These are phyloP conservation scores for Fusarium mangiferae DNA, from an alignment of 2,329 filamentous ascomycete species.

Conservation along the genomic window DNA sequence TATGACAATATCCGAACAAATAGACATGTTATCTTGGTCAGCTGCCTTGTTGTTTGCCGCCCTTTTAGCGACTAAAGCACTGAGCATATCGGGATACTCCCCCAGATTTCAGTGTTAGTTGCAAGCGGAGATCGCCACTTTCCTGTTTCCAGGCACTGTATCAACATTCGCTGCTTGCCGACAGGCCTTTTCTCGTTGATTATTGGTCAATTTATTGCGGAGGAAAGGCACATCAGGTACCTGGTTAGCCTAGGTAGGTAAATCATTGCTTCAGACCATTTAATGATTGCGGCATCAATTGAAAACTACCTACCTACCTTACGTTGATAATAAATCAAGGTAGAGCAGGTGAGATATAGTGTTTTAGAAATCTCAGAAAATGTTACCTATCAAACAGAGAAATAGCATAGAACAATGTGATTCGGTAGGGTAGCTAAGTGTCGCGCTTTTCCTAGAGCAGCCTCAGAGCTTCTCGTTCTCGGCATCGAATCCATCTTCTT, in stretches of 20 bases:
- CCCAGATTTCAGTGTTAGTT: constrained; percentile 22
- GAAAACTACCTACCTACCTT: neutral
- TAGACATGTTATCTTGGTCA: constrained; percentile 20
- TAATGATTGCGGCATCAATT: neutral
- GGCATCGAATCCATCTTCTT: neutral
- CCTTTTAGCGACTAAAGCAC: constrained; percentile 16
- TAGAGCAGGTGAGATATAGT: neutral
- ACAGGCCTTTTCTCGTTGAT: neutral
- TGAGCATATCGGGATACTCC: constrained; percentile 18
- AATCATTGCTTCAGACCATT: neutral
- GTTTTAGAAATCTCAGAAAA: neutral
- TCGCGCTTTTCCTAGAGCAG: constrained; percentile 31
- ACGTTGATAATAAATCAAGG: neutral
- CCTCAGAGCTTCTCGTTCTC: constrained; percentile 2
- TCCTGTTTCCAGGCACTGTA: constrained; percentile 30
- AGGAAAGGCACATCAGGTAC: neutral
- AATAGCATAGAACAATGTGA: neutral
- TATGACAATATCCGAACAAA: neutral
- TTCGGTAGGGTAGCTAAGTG: neutral
- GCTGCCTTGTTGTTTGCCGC: constrained; percentile 24
- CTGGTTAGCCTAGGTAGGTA: neutral
- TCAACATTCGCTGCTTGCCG: constrained; percentile 29
- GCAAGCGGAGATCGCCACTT: constrained; percentile 50
- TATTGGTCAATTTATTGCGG: constrained; percentile 12
- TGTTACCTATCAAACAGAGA: neutral